Evolutionary conservation across 2,329 filamentous ascomycete species (phyloP).

Genomic region (Venturia oleaginea): DNA sequence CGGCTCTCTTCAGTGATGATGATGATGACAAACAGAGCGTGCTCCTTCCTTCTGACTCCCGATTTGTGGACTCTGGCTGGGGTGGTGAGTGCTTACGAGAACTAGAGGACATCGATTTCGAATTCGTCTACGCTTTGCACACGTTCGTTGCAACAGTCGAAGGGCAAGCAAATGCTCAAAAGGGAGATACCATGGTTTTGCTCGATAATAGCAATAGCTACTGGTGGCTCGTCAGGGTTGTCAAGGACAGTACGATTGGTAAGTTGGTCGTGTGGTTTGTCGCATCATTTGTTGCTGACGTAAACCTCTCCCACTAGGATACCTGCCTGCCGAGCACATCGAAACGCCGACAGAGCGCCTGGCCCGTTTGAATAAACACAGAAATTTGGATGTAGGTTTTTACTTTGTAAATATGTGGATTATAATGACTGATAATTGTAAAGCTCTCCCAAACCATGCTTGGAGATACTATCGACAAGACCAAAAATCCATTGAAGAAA

Average conservation of each 20-base stretch:
- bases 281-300: neutral
- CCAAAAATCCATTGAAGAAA: slow-evolving; percentile 73
- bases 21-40: slow-evolving; percentile 56
- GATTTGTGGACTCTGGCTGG: slow-evolving; percentile 65
- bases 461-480: slow-evolving; percentile 65
- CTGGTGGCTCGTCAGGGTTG: slow-evolving; percentile 96
- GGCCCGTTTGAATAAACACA: slow-evolving; percentile 90
- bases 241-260: slow-evolving; percentile 95
- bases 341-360: slow-evolving; percentile 94
- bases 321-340: slow-evolving; percentile 94
- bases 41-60: slow-evolving; percentile 44
- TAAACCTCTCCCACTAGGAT: slow-evolving; percentile 50
- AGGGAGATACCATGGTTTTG: slow-evolving; percentile 97
- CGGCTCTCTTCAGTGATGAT: slow-evolving; percentile 14
- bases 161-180: slow-evolving; percentile 94
- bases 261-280: slow-evolving; percentile 20
- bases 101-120: slow-evolving; percentile 98
- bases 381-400: slow-evolving; percentile 81
- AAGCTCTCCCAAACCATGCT: slow-evolving; percentile 63
- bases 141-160: slow-evolving; percentile 97
- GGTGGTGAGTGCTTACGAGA: slow-evolving; percentile 78
- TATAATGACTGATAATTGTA: neutral
- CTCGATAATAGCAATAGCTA: slow-evolving; percentile 99
- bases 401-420: neutral
- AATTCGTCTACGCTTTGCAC: slow-evolving; percentile 96